Evolutionary conservation across 2,329 filamentous ascomycete species (phyloP), one percentile per base, ranked within the genome.

Genomic region (Ophiostoma tasmaniense): DNA sequence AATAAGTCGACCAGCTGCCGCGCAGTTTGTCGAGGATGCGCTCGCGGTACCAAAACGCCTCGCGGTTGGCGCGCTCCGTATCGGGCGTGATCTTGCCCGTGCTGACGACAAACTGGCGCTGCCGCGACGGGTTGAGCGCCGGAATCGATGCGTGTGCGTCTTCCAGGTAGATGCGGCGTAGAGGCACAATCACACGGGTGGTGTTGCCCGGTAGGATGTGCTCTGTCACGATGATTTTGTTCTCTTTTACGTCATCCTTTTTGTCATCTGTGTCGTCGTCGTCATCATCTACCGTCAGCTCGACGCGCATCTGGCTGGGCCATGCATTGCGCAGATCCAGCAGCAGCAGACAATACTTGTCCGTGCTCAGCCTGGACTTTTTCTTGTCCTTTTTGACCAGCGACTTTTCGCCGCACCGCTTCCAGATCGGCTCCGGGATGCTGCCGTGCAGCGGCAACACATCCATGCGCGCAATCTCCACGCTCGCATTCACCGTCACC

Each of bases 11-110:
- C 93, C 93, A 97, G 0, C 83, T 86, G 0, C 89, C 92, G 33
- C 83, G 83, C 11, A 97, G 79, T 59, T 83, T 82, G 70, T 90
- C 88, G 2, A 97, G 83, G 1, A 97, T 84, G 75, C 87, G 88
- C 77, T 96, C 91, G 20, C 93, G 87, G 77, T 92, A 97, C 93
- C 93, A 97, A 77, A 97, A 97, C 0, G 89, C 87, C 79, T 97
- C 92, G 67, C 93, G 84, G 71, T 85, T 90, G 14, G 88, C 85
- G 42, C 90, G 86, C 79, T 97, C 93, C 61, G 85, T 86, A 72
- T 95, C 92, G 0, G 92, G 90, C 0, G 90, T 89, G 69, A 93
- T 87, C 74, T 91, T 91, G 75, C 87, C 89, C 20, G 89, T 86
- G 77, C 90, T 95, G 61, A 97, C 91, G 37, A 97, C 91, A 74